A percentile compares a stretch with the other conserved stretches of the same genome.
phyloP scores from a whole-genome alignment of 768 basidiomycete genomes.

The Krasilnikovozyma curviuscula region DNA sequence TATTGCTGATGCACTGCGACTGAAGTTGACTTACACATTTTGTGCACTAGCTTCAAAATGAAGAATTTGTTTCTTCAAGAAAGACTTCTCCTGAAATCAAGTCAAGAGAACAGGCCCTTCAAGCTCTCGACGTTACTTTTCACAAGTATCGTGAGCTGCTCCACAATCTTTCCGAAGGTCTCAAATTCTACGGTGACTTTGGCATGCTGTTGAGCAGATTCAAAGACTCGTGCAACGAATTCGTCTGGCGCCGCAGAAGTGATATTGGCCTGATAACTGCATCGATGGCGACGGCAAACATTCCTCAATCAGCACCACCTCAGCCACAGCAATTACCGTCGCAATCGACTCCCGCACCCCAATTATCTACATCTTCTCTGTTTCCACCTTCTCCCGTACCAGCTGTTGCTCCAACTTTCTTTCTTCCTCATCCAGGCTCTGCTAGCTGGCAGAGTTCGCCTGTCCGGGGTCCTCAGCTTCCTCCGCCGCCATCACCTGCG shows the following conservation, averaged over 20 bases:
- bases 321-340: background rate
- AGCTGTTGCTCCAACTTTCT: background rate
- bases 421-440: constrained; percentile 9
- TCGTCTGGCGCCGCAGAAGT: constrained; percentile 5
- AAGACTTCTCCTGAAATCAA: constrained; percentile 58
- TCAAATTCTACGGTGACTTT: constrained; percentile 86
- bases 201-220: constrained; percentile 36
- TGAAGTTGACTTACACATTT: background rate
- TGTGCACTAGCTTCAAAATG: constrained; percentile 39
- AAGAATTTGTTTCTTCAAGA: constrained; percentile 52
- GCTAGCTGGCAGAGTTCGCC: no score
- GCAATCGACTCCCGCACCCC: background rate
- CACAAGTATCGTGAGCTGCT: constrained; percentile 72
- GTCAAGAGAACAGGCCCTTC: constrained; percentile 60
- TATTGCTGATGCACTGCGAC: no score
- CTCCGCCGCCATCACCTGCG: no score
- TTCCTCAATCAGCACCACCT: background rate
- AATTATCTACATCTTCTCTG: background rate
- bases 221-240: constrained; percentile 6
- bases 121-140: constrained; percentile 64
- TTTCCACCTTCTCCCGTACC: background rate
- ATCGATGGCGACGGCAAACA: background rate
- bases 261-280: background rate
- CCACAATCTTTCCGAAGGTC: constrained; percentile 69
- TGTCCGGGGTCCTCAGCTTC: no score